phyloP scores from a whole-genome alignment of 1,284 basidiomycete genomes.

The Apiotrichum brassicae region DNA sequence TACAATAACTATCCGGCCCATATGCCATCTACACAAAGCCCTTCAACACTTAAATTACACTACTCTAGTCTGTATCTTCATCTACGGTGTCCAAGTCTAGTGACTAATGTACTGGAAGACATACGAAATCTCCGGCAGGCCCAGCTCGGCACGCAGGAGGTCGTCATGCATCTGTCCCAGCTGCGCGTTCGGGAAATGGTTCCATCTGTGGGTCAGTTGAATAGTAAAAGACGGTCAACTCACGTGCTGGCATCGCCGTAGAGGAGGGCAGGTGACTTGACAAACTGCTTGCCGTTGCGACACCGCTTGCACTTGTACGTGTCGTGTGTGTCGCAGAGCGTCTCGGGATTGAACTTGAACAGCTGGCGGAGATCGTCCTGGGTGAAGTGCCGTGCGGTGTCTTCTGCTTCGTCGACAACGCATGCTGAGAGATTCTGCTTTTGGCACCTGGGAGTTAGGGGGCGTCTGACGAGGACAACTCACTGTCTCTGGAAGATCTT shows the following conservation, averaged over 20 bases:
- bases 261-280: constrained; percentile 76
- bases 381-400: constrained; percentile 92
- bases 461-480: constrained; percentile 16
- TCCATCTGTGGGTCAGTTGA: constrained; percentile 64
- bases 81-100: constrained; percentile 8
- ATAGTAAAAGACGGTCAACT: constrained; percentile 43
- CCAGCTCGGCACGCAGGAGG: constrained; percentile 82
- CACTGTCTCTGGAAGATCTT: constrained; percentile 92
- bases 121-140: constrained; percentile 75
- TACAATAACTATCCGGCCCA: no score
- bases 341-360: constrained; percentile 85
- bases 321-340: constrained; percentile 89
- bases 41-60: no score
- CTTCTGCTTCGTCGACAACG: constrained; percentile 95
- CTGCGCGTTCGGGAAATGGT: constrained; percentile 86
- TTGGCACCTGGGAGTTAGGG: constrained; percentile 55
- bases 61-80: no score
- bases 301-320: constrained; percentile 98
- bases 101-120: constrained; percentile 77
- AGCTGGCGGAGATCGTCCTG: constrained; percentile 81
- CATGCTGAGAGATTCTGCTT: constrained; percentile 96
- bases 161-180: constrained; percentile 92
- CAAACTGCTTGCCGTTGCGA: constrained; percentile 73
- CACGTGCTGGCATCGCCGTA: constrained; percentile 98
- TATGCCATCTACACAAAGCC: no score